Conservation (phyloP, 1,139 yeast genomes). For the Pichia sp. region DNA sequence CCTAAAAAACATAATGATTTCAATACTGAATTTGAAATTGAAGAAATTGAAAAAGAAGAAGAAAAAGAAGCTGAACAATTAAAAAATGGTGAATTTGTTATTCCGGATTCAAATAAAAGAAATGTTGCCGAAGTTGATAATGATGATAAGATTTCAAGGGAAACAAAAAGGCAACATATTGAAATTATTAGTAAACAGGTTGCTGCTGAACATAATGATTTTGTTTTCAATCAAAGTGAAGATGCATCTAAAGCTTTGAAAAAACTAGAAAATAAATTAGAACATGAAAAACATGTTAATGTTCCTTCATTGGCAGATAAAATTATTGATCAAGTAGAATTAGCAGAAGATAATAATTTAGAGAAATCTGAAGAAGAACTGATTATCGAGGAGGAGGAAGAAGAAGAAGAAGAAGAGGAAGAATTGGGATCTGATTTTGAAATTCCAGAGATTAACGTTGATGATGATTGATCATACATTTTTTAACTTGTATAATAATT, state of each 20-base stretch:
- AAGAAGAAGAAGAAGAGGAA: conserved; percentile 16
- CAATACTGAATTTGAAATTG: conserved; percentile 14
- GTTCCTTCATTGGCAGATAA: not conserved
- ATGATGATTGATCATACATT: conserved; percentile 18
- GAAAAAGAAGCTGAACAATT: conserved; percentile 4
- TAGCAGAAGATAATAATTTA: conserved; percentile 1
- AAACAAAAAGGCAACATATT: conserved; percentile 3
- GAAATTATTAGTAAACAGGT: conserved; percentile 9
- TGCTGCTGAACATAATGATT: conserved; percentile 7
- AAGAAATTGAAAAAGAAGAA: conserved; percentile 11
- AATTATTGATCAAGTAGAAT: not conserved
- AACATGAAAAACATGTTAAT: conserved; percentile 2
- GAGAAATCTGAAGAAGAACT: not conserved
- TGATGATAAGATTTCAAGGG: not conserved
- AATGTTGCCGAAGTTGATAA: conserved; percentile 7
- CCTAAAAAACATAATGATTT: conserved; percentile 20
- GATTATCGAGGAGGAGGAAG: not conserved
- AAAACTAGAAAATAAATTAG: conserved; percentile 2
- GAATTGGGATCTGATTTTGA: conserved; percentile 30
- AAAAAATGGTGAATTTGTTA: not conserved
- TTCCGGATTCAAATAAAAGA: conserved; percentile 2
- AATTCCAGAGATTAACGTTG: conserved; percentile 30
- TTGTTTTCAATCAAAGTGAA: conserved; percentile 16
- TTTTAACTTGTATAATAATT: not conserved
- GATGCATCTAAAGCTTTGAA: conserved; percentile 6